A percentile compares a stretch with the other conserved stretches of the same genome.
phyloP scores from a whole-genome alignment of 352 stramenopile species.

The Globisporangium heterothallicum region DNA sequence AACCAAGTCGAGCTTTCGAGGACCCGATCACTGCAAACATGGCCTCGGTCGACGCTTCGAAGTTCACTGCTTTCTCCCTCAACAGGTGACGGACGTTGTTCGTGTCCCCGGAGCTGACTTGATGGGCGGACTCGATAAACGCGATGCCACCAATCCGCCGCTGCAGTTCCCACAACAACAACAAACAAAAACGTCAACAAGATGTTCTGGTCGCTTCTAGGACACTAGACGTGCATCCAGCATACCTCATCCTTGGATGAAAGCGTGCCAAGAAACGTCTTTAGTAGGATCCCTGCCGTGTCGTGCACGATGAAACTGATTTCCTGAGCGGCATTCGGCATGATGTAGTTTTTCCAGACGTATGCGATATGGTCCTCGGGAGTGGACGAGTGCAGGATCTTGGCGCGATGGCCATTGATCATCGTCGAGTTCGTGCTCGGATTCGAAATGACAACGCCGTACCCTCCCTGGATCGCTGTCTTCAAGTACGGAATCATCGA shows the following conservation, averaged over 20 bases:
- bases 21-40: conserved; percentile 83
- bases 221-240: too few species aligned
- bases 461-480: conserved; percentile 78
- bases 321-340: conserved; percentile 71
- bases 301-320: conserved; percentile 85
- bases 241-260: conserved; percentile 42
- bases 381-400: conserved; percentile 74
- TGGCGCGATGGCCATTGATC: conserved; percentile 76
- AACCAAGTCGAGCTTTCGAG: conserved; percentile 64
- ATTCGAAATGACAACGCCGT: conserved; percentile 78
- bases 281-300: conserved; percentile 61
- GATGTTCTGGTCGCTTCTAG: not conserved
- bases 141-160: conserved; percentile 68
- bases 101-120: conserved; percentile 53
- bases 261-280: conserved; percentile 59
- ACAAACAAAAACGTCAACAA: not conserved
- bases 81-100: conserved; percentile 52
- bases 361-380: conserved; percentile 76
- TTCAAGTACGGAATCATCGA: conserved; percentile 88
- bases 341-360: conserved; percentile 86
- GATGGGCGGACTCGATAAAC: conserved; percentile 81
- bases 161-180: conserved; percentile 7
- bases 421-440: conserved; percentile 76
- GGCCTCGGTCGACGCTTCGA: conserved; percentile 71
- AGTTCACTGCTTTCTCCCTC: conserved; percentile 72